Evolutionary conservation across 257 asterid genomes (phyloP), one percentile per base, ranked within the genome.

Genomic region (Fraxinus pennsylvanica): DNA sequence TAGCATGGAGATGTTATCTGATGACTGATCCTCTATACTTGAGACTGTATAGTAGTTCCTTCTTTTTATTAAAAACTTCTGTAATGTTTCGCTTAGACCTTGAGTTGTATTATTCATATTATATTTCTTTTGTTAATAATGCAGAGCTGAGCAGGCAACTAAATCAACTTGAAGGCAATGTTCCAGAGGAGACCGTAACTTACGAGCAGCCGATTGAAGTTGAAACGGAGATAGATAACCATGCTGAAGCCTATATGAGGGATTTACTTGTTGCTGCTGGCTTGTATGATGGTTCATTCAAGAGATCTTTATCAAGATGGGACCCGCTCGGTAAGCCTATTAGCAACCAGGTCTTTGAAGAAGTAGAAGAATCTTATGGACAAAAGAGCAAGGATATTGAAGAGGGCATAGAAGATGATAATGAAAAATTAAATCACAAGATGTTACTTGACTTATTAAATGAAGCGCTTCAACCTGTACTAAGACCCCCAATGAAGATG

Each of bases 201-300:
- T 90, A 88, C 41, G 92, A 90, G 78, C 89, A 83, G 79, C 77
- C 88, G 27, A 39, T 68, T 22, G 95, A 92, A 76, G 86, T 77
- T 29, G 97, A 91, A 77, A 73, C 79, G 80, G 89, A 86, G 70
- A 83, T 90, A 77, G 90, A 90, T 81, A 97, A 93, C 82, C 89
- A 82, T 65, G 87, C 79, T 17, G 91, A 93, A 89, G 91, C 95
- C 84, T 96, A 91, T 61, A 73, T 96, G 45, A 89, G 96, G 86
- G 97, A 93, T 74, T 89, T 96, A 89, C 96, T 96, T 10, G 72
- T 91, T 27, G 94, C 91, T 83, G 88, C 97, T 73, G 98, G 98
- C 76, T 82, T 92, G 17, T 96, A 91, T 71, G 89, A 90, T 77
- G 94, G 92, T 75, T 83, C 97, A 25, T 84, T 76, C 68, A 83